phyloP scores from a whole-genome alignment of 176 grass and related monocot species.

The Avena eriantha region DNA sequence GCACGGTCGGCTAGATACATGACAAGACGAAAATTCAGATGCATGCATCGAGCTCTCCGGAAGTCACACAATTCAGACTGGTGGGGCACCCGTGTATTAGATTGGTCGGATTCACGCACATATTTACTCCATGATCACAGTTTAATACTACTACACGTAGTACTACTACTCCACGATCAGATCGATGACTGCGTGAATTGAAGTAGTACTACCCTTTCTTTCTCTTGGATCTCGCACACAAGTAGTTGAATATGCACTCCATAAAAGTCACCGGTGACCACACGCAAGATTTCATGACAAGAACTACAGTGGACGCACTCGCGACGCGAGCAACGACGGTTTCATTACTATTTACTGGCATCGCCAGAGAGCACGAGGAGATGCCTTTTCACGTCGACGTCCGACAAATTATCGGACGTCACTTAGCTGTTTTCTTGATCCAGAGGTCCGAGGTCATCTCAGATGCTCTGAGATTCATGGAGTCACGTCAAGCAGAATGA shows the following conservation, averaged over 20 bases:
- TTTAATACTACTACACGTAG: no score
- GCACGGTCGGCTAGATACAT: conserved; percentile 39
- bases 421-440: no score
- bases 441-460: no score
- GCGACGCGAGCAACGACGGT: background rate
- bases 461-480: no score
- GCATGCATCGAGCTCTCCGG: conserved; percentile 48
- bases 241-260: background rate
- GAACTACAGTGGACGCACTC: conserved; percentile 12
- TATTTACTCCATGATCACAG: background rate
- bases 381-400: background rate
- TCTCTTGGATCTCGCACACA: background rate
- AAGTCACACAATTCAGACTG: conserved; percentile 25
- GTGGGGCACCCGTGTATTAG: conserved; percentile 23
- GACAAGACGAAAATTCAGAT: conserved; percentile 45
- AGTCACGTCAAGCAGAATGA: no score
- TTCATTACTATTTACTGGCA: background rate
- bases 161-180: background rate
- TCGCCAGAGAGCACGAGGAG: background rate
- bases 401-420: no score
- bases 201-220: background rate
- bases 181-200: conserved; percentile 7
- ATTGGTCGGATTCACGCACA: conserved; percentile 47
- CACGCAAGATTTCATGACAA: background rate
- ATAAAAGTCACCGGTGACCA: conserved; percentile 26